Base-by-base conservation (phyloP, 768 basidiomycete genomes). In the Fomitopsis serialis region DNA sequence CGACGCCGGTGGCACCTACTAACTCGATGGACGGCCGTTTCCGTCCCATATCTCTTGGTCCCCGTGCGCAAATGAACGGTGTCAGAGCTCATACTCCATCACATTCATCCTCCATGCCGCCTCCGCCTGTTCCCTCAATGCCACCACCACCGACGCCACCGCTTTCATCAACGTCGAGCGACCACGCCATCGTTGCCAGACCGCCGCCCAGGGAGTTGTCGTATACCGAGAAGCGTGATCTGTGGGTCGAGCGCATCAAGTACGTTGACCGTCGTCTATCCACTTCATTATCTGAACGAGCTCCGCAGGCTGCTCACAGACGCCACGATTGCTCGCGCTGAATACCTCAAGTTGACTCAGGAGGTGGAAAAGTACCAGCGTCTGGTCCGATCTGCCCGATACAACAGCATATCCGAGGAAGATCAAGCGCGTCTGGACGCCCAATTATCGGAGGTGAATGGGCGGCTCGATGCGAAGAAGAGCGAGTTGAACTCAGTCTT, bases 211-310 rank as follows among this genome's bases (percentile, higher is more conserved):
- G 65, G 45, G 65, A 60, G 11, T 37, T 66, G 19, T 63, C 72
- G n/a, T 32, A 63, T 21, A 71, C 70, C 3, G 72, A 76, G 47
- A 73, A 69, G 45, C 65, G 64, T n/a, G 58, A 53, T 23, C 59
- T 67, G 42, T 76, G 75, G 75, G 63, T 69, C 34, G 66, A 70
- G 35, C 73, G 75, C 24, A 64, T 77, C 34, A 68, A 69, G 75
- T 76, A 56, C 43, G 75, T 42, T 40, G 53, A n/a, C 59, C 27
- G 8, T 35, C 17, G 15, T 48, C 29, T 40, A 25, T 54, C n/a
- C 12, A 8, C 25, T 25, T 23, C 23, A 5, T 24, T 35, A 32
- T 25, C 35, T 13, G 1, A 19, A 19, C 37, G 21, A 27, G 49
- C 42, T 11, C 2, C 36, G 25, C 48, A 77, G 76, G 42, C 52